Percentiles rank a stretch among this genome's conserved stretches.
Conservation (phyloP, 2,329 filamentous ascomycete species). For the Dryadomyces quercivorus region DNA sequence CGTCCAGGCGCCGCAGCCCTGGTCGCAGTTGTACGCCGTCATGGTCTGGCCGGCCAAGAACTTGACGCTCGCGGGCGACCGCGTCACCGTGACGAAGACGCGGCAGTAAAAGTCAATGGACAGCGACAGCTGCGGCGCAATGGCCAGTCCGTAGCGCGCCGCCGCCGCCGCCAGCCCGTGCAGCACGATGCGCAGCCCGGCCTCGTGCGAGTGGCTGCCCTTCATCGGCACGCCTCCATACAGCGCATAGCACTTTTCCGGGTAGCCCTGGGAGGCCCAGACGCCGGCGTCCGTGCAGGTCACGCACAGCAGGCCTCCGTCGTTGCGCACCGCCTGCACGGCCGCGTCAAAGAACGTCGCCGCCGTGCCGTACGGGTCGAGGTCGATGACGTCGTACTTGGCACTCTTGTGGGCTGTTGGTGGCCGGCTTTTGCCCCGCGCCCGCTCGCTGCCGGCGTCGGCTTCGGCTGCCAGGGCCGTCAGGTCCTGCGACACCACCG, state of each 20-base stretch:
- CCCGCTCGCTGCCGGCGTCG: conserved; percentile 5
- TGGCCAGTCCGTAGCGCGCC: conserved; percentile 72
- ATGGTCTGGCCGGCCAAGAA: conserved; percentile 85
- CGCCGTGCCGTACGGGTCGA: conserved; percentile 92
- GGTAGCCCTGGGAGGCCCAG: conserved; percentile 87
- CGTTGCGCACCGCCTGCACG: conserved; percentile 67
- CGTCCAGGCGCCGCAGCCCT: conserved; percentile 83
- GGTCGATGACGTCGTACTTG: conserved; percentile 83
- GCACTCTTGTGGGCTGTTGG: background rate
- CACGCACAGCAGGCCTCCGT: conserved; percentile 84
- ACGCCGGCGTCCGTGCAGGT: conserved; percentile 95
- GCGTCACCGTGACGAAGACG: conserved; percentile 72
- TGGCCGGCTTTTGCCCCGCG: too few species aligned
- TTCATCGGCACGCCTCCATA: conserved; percentile 86
- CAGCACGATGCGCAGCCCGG: conserved; percentile 73
- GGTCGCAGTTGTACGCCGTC: conserved; percentile 82
- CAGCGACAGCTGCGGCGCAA: conserved; percentile 83
- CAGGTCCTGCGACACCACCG: conserved; percentile 43
- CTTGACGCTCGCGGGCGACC: conserved; percentile 76
- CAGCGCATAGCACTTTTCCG: conserved; percentile 86
- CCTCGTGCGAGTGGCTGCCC: conserved; percentile 78
- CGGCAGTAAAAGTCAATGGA: conserved; percentile 94
- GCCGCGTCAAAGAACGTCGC: conserved; percentile 87
- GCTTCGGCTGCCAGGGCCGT: conserved; percentile 24
- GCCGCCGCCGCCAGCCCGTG: conserved; percentile 71